Evolutionary conservation across 106 monocot species (phyloP).

Genomic region (Acanthochlamys bracteata): DNA sequence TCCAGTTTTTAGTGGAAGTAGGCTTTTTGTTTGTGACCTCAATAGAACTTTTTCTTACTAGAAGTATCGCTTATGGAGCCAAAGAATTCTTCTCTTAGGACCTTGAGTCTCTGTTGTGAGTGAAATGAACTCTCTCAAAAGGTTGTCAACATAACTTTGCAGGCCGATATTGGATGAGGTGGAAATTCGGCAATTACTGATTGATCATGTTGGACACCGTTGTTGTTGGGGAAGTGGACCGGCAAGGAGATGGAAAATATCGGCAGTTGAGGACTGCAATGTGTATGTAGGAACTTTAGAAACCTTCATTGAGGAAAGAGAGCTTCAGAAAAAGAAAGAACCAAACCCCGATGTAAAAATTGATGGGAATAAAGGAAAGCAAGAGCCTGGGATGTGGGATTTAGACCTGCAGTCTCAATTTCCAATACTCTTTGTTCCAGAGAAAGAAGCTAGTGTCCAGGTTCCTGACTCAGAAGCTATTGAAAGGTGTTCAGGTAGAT

Average conservation of each 20-base stretch:
- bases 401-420: slow-evolving; percentile 75
- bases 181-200: slow-evolving; percentile 77
- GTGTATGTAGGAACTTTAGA: slow-evolving; percentile 91
- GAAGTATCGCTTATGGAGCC: no score
- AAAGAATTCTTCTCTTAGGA: no score
- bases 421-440: slow-evolving; percentile 69
- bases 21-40: no score
- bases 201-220: slow-evolving; percentile 82
- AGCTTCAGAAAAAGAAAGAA: slow-evolving; percentile 41
- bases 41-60: no score
- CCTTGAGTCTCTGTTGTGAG: no score
- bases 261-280: slow-evolving; percentile 86
- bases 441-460: slow-evolving; percentile 50
- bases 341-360: slow-evolving; percentile 56
- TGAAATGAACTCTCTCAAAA: no score
- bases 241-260: slow-evolving; percentile 76
- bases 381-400: slow-evolving; percentile 75
- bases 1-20: no score
- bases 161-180: slow-evolving; percentile 85
- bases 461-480: slow-evolving; percentile 84
- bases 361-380: slow-evolving; percentile 54
- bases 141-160: not conserved
- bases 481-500: slow-evolving; percentile 75
- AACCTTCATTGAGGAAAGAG: slow-evolving; percentile 91
- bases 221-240: slow-evolving; percentile 93